Evolutionary conservation across 805 yeast species (phyloP).

Genomic region (Metschnikowia chrysomelidarum): DNA sequence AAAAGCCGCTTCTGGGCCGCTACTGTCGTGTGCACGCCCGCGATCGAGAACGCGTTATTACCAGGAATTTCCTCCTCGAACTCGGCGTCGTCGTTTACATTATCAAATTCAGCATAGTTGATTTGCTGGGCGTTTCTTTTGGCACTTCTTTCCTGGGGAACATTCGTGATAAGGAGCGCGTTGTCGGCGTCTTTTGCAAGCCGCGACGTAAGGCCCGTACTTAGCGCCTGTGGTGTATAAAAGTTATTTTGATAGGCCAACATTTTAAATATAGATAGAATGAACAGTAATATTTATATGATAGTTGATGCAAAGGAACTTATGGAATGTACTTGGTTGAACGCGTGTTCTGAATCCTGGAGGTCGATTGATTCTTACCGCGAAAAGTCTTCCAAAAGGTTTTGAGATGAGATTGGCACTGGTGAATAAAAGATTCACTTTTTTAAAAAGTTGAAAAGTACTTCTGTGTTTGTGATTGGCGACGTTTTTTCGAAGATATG

Average conservation of each 20-base stretch:
- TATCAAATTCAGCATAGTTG: slow-evolving; percentile 81
- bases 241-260: slow-evolving; percentile 18
- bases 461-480: too few species aligned
- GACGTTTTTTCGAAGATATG: too few species aligned
- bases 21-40: slow-evolving; percentile 35
- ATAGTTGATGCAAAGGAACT: too few species aligned
- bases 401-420: too few species aligned
- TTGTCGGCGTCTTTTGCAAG: slow-evolving; percentile 66
- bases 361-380: too few species aligned
- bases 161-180: slow-evolving; percentile 62
- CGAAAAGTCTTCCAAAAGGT: too few species aligned
- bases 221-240: slow-evolving; percentile 70
- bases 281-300: too few species aligned
- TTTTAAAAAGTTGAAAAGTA: too few species aligned
- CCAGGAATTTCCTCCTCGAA: slow-evolving; percentile 26
- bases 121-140: slow-evolving; percentile 69
- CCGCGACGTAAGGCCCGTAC: slow-evolving; percentile 72
- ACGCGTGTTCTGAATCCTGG: too few species aligned
- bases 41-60: slow-evolving; percentile 15
- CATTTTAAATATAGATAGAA: too few species aligned
- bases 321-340: too few species aligned
- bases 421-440: too few species aligned
- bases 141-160: slow-evolving; percentile 73
- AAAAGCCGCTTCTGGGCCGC: slow-evolving; percentile 29
- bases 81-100: slow-evolving; percentile 49